These are phyloP conservation scores for Mesembryanthemum crystallinum DNA, from an alignment of 148 eudicot genomes.

Conservation along the genomic window DNA sequence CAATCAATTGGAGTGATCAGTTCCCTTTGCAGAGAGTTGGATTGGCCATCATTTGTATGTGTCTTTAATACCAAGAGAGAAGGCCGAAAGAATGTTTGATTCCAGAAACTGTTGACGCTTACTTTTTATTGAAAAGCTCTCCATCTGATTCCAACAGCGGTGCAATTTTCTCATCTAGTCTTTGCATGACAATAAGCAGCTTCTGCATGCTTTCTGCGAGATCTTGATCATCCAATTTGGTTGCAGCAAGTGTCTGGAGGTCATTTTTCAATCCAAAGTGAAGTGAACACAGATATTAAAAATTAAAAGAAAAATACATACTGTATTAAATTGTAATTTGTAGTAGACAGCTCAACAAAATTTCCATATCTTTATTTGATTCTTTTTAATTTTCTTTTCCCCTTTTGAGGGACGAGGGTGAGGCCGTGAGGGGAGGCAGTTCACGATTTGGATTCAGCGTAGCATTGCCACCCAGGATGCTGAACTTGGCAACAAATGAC, in stretches of 20 bases:
- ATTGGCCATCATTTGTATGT: slow-evolving; percentile 4
- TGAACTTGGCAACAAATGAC: not conserved
- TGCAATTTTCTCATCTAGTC: slow-evolving; percentile 75
- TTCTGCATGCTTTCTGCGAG: slow-evolving; percentile 89
- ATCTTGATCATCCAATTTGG: slow-evolving; percentile 78
- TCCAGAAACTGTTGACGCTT: slow-evolving; percentile 10
- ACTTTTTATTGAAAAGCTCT: slow-evolving; percentile 84
- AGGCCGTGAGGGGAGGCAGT: too few relatives aligned
- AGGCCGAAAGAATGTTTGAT: not conserved
- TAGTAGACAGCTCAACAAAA: not conserved
- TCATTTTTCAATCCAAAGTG: too few relatives aligned
- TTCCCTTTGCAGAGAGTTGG: not conserved
- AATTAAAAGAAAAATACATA: not conserved
- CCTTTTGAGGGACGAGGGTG: too few relatives aligned
- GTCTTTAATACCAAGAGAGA: not conserved
- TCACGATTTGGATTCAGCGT: not conserved
- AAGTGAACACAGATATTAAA: not conserved
- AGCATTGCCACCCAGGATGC: not conserved
- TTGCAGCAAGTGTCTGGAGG: slow-evolving; percentile 87
- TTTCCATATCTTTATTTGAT: not conserved
- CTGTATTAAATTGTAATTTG: not conserved
- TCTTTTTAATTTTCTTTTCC: not conserved
- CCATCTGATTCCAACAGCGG: slow-evolving; percentile 94
- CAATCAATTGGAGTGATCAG: not conserved
- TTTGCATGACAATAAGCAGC: slow-evolving; percentile 91